A percentile compares a stretch with the other conserved stretches of the same genome.
phyloP scores from a whole-genome alignment of 345 rosid genomes.

The Aethionema arabicum region DNA sequence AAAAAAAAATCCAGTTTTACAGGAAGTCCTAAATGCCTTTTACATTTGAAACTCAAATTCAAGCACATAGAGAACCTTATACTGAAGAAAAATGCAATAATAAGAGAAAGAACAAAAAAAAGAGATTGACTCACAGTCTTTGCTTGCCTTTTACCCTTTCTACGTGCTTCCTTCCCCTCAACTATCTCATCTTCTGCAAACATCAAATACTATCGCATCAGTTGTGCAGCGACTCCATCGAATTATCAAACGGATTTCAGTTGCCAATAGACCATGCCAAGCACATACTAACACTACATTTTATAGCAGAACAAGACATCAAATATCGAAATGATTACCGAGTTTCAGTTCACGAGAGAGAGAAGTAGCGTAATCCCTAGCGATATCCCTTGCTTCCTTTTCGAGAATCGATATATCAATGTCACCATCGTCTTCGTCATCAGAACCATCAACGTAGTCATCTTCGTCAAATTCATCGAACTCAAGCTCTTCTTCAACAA shows the following conservation, averaged over 20 bases:
- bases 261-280: background rate
- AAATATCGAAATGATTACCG: slow-evolving; percentile 39
- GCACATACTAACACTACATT: background rate
- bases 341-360: slow-evolving; percentile 60
- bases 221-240: background rate
- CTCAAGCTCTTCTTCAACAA: slow-evolving; percentile 27
- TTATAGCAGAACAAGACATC: background rate
- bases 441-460: slow-evolving; percentile 28
- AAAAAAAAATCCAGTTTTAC: background rate
- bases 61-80: background rate
- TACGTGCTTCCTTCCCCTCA: slow-evolving; percentile 47
- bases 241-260: background rate
- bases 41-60: background rate
- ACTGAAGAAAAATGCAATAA: background rate
- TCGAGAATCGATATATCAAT: slow-evolving; percentile 65
- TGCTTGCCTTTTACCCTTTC: slow-evolving; percentile 53
- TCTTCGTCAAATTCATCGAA: slow-evolving; percentile 38
- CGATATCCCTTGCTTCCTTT: slow-evolving; percentile 68
- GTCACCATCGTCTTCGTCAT: slow-evolving; percentile 27
- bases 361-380: slow-evolving; percentile 52
- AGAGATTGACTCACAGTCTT: slow-evolving; percentile 43
- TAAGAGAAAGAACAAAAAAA: background rate
- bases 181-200: slow-evolving; percentile 58
- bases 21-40: background rate
- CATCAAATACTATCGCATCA: slow-evolving; percentile 1